Evolutionary conservation across 192 early-diverging fungal species (phyloP).

Genomic region (Rhizophagus prolifer): DNA sequence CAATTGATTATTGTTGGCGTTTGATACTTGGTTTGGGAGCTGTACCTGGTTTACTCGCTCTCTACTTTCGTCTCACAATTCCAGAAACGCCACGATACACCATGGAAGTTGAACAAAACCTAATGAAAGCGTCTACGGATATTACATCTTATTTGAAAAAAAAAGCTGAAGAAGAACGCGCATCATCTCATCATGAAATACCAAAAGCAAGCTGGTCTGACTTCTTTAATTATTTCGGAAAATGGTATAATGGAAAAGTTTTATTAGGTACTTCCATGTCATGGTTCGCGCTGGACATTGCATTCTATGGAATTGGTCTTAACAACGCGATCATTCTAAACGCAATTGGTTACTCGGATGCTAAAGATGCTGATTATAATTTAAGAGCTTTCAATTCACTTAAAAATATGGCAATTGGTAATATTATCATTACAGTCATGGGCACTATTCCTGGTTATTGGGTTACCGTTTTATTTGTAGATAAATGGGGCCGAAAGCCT

Average conservation of each 20-base stretch:
- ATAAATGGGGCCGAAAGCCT: conserved; percentile 81
- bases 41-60: conserved; percentile 72
- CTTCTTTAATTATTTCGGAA: conserved; percentile 73
- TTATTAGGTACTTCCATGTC: conserved; percentile 73
- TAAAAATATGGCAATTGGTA: conserved; percentile 69
- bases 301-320: conserved; percentile 84
- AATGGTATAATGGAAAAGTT: conserved; percentile 79
- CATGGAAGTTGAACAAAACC: conserved; percentile 59
- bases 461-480: conserved; percentile 88
- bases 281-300: conserved; percentile 78
- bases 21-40: conserved; percentile 76
- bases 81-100: conserved; percentile 80
- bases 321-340: conserved; percentile 73
- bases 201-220: conserved; percentile 49
- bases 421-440: conserved; percentile 84
- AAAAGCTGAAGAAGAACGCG: conserved; percentile 5
- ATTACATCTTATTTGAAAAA: conserved; percentile 41
- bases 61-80: conserved; percentile 82
- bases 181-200: conserved; percentile 25
- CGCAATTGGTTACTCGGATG: conserved; percentile 64
- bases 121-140: conserved; percentile 45
- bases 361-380: conserved; percentile 47
- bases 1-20: conserved; percentile 87
- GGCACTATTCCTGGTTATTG: conserved; percentile 95
- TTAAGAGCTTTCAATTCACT: conserved; percentile 36